Base-by-base conservation (phyloP, 305 asterid species). In the Fraxinus xanthoxyloides region DNA sequence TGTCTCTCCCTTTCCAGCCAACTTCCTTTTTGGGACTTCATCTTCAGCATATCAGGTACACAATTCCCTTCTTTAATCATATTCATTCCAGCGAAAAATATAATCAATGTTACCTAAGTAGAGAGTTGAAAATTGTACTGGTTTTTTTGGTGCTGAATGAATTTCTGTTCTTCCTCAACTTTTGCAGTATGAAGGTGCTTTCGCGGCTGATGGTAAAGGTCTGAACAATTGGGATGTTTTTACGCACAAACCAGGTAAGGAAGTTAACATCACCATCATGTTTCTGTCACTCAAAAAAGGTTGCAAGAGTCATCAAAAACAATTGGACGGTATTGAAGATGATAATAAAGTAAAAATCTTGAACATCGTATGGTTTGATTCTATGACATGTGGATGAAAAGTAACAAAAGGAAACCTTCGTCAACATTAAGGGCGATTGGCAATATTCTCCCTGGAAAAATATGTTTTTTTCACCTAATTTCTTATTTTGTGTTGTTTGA, bases 181-280 rank as follows among this genome's bases (percentile, higher is more conserved):
- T 84, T 40, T 86, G 80, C 84, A 88, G 91, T 88, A 28, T 79
- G 91, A 88, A 86, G 89, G 89, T 73, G 88, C 91, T 21, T 76
- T 59, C 79, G 9, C 59, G 9, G 81, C 78, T 34, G 87, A 82
- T 76, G 91, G 89, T 48, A 88, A 86, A 81, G 84, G 91, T 34
- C 83, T 79, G 23, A 88, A 70, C 70, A 86, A 86, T 75, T 88
- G 89, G 91, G 89, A 88, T 32, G 54, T 81, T 54, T 86, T 86
- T 67, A 80, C 88, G 56, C 89, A 83, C 32, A 67, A 74, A 75
- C 19, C 88, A 28, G 89, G 89, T 88, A 15, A 67, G 19, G n/a
- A 65, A 65, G 4, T 26, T n/a, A 56, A 56, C 67, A n/a, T 56
- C 67, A 54, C 2, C 65, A 19, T 56, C 67, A 19, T 56, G 9